Conservation (phyloP, 2,329 filamentous ascomycete species). For the Gnomoniopsis sp. region DNA sequence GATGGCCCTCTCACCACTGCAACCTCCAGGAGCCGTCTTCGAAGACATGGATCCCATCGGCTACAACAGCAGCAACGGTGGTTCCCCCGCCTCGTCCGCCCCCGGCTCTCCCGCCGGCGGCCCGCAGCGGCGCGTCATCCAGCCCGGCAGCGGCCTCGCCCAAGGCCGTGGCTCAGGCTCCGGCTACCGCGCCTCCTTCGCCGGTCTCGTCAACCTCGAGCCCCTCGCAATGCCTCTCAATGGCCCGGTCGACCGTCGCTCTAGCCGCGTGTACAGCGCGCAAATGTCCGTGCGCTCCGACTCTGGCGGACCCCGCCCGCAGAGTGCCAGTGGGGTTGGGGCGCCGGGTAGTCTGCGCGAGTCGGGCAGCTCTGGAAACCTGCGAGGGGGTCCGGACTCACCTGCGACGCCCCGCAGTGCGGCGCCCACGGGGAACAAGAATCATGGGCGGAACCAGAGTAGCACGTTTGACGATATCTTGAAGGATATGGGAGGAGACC, state of each 20-base stretch:
- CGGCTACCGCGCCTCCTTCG: slow-evolving; percentile 32
- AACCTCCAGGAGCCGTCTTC: slow-evolving; percentile 27
- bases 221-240: slow-evolving; percentile 24
- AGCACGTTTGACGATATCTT: slow-evolving; percentile 36
- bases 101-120: slow-evolving; percentile 10
- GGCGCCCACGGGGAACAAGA: slow-evolving; percentile 15
- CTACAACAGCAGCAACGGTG: slow-evolving; percentile 17
- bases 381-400: slow-evolving; percentile 10
- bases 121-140: slow-evolving; percentile 11
- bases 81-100: slow-evolving; percentile 20
- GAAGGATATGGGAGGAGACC: slow-evolving; percentile 31
- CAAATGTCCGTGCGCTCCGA: slow-evolving; percentile 13
- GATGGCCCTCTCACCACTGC: slow-evolving; percentile 22
- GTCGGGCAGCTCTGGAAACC: slow-evolving; percentile 22
- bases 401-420: slow-evolving; percentile 15
- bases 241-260: slow-evolving; percentile 12
- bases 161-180: slow-evolving; percentile 20
- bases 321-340: neutral
- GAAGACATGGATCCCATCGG: slow-evolving; percentile 26
- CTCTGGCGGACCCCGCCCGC: neutral
- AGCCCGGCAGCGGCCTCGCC: slow-evolving; percentile 13
- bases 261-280: slow-evolving; percentile 17
- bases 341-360: slow-evolving; percentile 16
- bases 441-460: slow-evolving; percentile 5
- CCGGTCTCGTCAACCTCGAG: slow-evolving; percentile 28